A percentile compares a stretch with the other conserved stretches of the same genome.
Evolutionary conservation across 495 filamentous ascomycete species (phyloP).

Genomic region (Ramalina intermedia): DNA sequence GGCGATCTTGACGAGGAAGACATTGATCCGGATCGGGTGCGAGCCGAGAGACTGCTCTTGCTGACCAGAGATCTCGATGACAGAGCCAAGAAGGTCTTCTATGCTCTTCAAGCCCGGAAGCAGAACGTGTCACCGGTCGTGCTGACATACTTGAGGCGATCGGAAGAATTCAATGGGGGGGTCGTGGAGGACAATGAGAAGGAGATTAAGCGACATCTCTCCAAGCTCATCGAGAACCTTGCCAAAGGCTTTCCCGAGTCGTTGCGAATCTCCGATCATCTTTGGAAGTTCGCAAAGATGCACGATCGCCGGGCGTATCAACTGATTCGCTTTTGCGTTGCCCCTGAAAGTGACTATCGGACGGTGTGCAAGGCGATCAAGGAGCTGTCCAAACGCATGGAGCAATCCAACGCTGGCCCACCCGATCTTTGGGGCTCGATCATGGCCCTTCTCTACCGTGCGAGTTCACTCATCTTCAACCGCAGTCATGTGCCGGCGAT

Average conservation of each 20-base stretch:
- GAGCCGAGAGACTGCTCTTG: slow-evolving; percentile 71
- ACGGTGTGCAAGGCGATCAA: slow-evolving; percentile 80
- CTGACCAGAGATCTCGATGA: slow-evolving; percentile 64
- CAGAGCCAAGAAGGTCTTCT: slow-evolving; percentile 73
- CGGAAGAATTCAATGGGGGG: slow-evolving; percentile 65
- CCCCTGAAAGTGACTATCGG: slow-evolving; percentile 78
- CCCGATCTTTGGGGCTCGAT: slow-evolving; percentile 57
- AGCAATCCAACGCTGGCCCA: slow-evolving; percentile 41
- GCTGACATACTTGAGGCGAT: slow-evolving; percentile 57
- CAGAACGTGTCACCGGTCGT: slow-evolving; percentile 53
- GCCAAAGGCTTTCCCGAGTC: slow-evolving; percentile 62
- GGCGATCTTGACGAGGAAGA: slow-evolving; percentile 33
- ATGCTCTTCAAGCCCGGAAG: slow-evolving; percentile 68
- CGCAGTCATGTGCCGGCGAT: slow-evolving; percentile 83
- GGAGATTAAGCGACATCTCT: slow-evolving; percentile 51
- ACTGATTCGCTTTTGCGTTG: slow-evolving; percentile 71
- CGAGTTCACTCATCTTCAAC: slow-evolving; percentile 77
- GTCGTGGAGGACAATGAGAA: slow-evolving; percentile 46
- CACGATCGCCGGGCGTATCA: slow-evolving; percentile 88
- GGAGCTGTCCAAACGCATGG: slow-evolving; percentile 72
- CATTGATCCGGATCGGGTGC: slow-evolving; percentile 65
- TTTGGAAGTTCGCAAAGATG: slow-evolving; percentile 81
- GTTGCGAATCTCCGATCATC: slow-evolving; percentile 47
- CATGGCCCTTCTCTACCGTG: slow-evolving; percentile 69
- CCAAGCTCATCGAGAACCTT: slow-evolving; percentile 50